Evolutionary conservation across 2,329 filamentous ascomycete genomes (phyloP).

Genomic region (Hypomyces rosellus): DNA sequence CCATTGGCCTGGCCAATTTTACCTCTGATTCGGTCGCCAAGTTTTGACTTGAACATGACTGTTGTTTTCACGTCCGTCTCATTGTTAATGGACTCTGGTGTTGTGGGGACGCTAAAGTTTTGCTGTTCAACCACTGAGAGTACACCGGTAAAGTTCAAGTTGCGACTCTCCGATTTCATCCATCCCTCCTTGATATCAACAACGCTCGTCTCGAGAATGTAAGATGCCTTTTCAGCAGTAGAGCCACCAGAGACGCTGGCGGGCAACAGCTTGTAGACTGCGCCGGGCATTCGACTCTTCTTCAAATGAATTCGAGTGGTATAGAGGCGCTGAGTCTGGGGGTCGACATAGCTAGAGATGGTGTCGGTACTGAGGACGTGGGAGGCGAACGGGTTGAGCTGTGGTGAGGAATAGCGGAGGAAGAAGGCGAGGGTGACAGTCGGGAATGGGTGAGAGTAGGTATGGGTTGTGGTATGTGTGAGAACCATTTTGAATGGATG

Average conservation of each 20-base stretch:
- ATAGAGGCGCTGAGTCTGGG: conserved; percentile 65
- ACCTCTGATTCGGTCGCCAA: conserved; percentile 62
- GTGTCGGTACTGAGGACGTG: conserved; percentile 82
- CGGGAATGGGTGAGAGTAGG: conserved; percentile 74
- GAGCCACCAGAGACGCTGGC: conserved; percentile 59
- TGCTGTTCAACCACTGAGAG: conserved; percentile 73
- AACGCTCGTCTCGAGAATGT: conserved; percentile 73
- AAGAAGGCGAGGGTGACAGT: conserved; percentile 86
- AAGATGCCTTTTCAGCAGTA: conserved; percentile 63
- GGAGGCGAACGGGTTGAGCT: conserved; percentile 70
- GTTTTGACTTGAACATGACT: conserved; percentile 64
- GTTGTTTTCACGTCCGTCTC: conserved; percentile 66
- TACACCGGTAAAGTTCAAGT: conserved; percentile 76
- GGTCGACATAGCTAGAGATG: conserved; percentile 67
- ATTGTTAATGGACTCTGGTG: conserved; percentile 21
- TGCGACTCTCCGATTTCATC: conserved; percentile 76
- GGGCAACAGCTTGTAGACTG: conserved; percentile 70
- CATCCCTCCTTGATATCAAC: conserved; percentile 74
- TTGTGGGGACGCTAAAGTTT: conserved; percentile 47
- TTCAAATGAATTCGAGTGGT: conserved; percentile 78
- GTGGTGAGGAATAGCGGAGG: conserved; percentile 69
- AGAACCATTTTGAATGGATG: conserved; percentile 48
- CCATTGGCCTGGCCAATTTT: conserved; percentile 43
- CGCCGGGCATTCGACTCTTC: conserved; percentile 68
- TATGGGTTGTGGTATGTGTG: conserved; percentile 60